Base-by-base conservation (phyloP, 345 rosid genomes). In the Bruguiera sexangula region DNA sequence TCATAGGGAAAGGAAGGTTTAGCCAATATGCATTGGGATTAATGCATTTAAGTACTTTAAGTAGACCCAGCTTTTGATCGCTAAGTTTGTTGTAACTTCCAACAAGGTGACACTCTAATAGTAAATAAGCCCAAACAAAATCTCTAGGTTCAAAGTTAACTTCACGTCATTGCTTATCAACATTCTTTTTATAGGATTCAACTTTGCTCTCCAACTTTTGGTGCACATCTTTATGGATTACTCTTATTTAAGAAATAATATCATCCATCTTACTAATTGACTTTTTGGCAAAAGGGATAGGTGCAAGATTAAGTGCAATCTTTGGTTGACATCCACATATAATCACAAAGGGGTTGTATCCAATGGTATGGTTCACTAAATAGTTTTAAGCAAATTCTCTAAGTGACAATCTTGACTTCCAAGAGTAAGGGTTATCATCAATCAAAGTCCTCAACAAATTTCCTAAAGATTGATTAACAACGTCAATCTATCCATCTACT, bases 41-140 rank as follows among this genome's bases (percentile, higher is more conserved):
- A 4, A 60, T 63, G 22, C n/a, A 0, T 30, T 63, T 8, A 34
- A 37, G 1, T 8, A 63, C 22, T 15, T 63, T 30, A 4, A 63
- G 1, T 34, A 27, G 27, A 15, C 36, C 59, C 50, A 65, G 15
- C 37, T 65, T 50, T 19, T 6, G 1, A 6, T 6, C 56, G 16
- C 16, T 6, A 7, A 65, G 6, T 15, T 65, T 65, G 37, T 51
- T 50, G 6, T 50, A 65, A 20, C 50, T 34, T 37, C 59, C 21
- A 51, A 51, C 1, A 1, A 19, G 6, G 16, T 21, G 26, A 0
- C 0, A 21, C 15, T 65, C 59, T 13, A 6, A 13, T 31, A 39
- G 24, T 19, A 65, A 51, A 30, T 46, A 20, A 22, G 57, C 58
- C 69, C 26, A 65, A 11, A 67, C 51, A 53, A 67, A 34, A 34